Base-by-base conservation (phyloP, 1,284 basidiomycete species). In the Puccinia polysora region DNA sequence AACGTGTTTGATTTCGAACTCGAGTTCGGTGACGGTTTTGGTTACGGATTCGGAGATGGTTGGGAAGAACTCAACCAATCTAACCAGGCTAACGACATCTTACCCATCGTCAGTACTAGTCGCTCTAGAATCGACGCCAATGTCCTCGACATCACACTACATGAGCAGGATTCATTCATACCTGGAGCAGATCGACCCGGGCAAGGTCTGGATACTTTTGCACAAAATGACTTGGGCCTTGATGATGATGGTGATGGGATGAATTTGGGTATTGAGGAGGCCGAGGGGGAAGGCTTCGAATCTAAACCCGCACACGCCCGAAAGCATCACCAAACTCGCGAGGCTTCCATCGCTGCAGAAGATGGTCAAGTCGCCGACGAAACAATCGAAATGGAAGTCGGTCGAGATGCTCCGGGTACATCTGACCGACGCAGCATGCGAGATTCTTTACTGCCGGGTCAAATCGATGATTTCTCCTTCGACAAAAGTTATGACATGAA, bases 311-410 rank as follows among this genome's bases (percentile, higher is more conserved):
- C n/a, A 25, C 20, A 18, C 6, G 15, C 7, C 32, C n/a, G 36
- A 38, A 65, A 20, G 45, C 20, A 52, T 49, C 18, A 36, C 32
- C 50, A 65, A 65, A 34, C 28, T 23, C 49, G 64, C 20, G 30
- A 50, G 18, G 64, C 45, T 36, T 34, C 64, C 40, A 30, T 20
- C 32, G 6, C 28, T 47, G 52, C n/a, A 0, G 36, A 45, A 28
- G 65, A 56, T 8, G 30, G 49, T 38, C 36, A 45, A 30, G 18
- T 60, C 25, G 67, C 43, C 12, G 40, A 60, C 38, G 53, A 69
- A 23, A 60, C 67, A 15, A 59, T 69, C 36, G 67, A 69, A 15
- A 59, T 59, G 53, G 55, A 69, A 60, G 38, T 69, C 5, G 67
- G 67, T 34, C 55, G 56, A 47, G 67, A 69, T 47, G 67, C 67